Evolutionary conservation across 2,329 filamentous ascomycete species (phyloP).

Genomic region (Penicillium sclerotiorum): DNA sequence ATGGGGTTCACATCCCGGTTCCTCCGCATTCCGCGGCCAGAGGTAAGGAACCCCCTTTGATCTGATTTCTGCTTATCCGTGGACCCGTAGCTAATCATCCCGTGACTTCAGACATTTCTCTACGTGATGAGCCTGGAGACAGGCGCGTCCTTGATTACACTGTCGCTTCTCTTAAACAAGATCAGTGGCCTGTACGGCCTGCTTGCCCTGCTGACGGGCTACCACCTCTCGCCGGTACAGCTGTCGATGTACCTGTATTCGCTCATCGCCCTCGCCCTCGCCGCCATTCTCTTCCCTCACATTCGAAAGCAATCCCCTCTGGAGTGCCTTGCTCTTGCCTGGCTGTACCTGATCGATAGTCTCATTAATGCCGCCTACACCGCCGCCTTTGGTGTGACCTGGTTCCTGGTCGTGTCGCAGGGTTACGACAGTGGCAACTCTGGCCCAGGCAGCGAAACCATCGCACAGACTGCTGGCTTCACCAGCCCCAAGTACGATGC

Average conservation of each 20-base stretch:
- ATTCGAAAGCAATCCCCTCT: constrained; percentile 78
- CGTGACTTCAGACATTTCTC: constrained; percentile 69
- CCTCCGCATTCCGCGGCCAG: constrained; percentile 54
- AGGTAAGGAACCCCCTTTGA: constrained; percentile 31
- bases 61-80: constrained; percentile 7
- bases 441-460: constrained; percentile 57
- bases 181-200: constrained; percentile 87
- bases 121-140: constrained; percentile 84
- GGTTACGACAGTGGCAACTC: constrained; percentile 52
- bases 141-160: constrained; percentile 79
- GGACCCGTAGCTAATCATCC: constrained; percentile 19
- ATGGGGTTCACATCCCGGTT: constrained; percentile 47
- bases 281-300: constrained; percentile 73
- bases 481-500: constrained; percentile 65
- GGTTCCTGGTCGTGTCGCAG: constrained; percentile 76
- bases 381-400: constrained; percentile 75
- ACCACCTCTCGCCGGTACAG: constrained; percentile 78
- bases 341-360: constrained; percentile 82
- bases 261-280: constrained; percentile 67
- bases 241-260: constrained; percentile 92
- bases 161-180: constrained; percentile 88
- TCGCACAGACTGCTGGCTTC: constrained; percentile 66
- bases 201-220: constrained; percentile 84
- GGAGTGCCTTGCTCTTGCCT: constrained; percentile 78
- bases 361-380: constrained; percentile 82